Conservation (phyloP, 1,284 basidiomycete species). For the Rhodotorula sp. region DNA sequence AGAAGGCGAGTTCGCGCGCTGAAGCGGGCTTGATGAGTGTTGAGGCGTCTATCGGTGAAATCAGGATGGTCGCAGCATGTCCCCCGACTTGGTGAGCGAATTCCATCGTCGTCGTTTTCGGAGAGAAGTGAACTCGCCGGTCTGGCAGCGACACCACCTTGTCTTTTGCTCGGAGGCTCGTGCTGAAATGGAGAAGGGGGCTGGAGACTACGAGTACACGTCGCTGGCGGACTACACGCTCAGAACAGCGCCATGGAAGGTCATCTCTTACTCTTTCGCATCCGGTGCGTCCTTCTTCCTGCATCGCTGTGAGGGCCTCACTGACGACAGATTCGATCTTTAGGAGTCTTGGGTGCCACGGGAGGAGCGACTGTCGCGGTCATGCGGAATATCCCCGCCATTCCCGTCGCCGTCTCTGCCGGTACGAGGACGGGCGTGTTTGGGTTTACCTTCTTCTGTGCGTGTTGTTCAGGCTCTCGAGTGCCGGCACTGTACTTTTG, state of each 20-base stretch:
- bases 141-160: background rate
- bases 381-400: slow-evolving; percentile 29
- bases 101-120: slow-evolving; percentile 30
- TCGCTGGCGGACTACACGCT: slow-evolving; percentile 35
- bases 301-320: background rate
- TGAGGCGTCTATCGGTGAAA: slow-evolving; percentile 57
- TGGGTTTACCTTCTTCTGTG: slow-evolving; percentile 42
- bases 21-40: slow-evolving; percentile 76
- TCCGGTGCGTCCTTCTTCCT: slow-evolving; percentile 9
- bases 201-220: background rate
- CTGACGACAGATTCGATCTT: background rate
- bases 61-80: slow-evolving; percentile 66
- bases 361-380: slow-evolving; percentile 33
- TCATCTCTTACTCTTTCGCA: slow-evolving; percentile 24
- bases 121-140: background rate
- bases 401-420: slow-evolving; percentile 36
- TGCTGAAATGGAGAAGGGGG: background rate
- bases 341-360: slow-evolving; percentile 29
- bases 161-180: background rate
- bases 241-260: slow-evolving; percentile 29
- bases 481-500: no score
- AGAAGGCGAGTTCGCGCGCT: slow-evolving; percentile 74
- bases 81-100: slow-evolving; percentile 78
- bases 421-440: slow-evolving; percentile 35
- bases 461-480: background rate